phyloP scores from a whole-genome alignment of 306 rosid genomes.

The Quillaja saponaria region DNA sequence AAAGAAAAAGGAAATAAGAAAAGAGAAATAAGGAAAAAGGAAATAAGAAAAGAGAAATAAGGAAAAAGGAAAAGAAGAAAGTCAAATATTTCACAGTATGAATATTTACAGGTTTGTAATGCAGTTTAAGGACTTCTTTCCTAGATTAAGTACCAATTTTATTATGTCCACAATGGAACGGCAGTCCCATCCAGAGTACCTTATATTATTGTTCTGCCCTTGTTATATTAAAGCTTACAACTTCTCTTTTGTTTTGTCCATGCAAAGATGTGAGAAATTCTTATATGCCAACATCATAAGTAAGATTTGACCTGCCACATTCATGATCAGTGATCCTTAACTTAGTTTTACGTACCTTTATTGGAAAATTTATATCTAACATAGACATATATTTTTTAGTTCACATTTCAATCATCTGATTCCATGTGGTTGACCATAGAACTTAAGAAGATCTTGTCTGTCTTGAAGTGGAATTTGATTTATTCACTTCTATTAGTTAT shows the following conservation, averaged over 20 bases:
- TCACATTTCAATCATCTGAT: neutral
- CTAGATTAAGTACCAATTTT: neutral
- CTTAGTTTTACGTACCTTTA: too few relatives aligned
- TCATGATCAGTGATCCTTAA: neutral
- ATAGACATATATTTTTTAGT: neutral
- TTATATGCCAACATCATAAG: neutral
- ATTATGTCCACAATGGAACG: neutral
- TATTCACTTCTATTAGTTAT: neutral
- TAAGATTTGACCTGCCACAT: neutral
- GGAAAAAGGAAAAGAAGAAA: too few relatives aligned
- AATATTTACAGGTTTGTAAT: too few relatives aligned
- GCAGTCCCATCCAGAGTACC: neutral
- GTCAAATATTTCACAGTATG: too few relatives aligned
- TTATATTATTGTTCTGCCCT: neutral
- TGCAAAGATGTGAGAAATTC: neutral
- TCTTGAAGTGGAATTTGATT: conserved; percentile 11
- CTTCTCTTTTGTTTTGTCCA: neutral
- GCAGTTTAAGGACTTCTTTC: too few relatives aligned
- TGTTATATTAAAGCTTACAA: neutral
- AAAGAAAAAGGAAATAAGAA: too few relatives aligned
- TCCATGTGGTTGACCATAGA: neutral
- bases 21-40: too few relatives aligned
- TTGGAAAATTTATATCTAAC: too few relatives aligned
- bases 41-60: too few relatives aligned
- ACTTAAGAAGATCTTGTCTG: neutral